Percentiles rank a stretch among this genome's conserved stretches.
Evolutionary conservation across 2,329 filamentous ascomycete genomes (phyloP).

Genomic region (Lasiodiplodia sp.): DNA sequence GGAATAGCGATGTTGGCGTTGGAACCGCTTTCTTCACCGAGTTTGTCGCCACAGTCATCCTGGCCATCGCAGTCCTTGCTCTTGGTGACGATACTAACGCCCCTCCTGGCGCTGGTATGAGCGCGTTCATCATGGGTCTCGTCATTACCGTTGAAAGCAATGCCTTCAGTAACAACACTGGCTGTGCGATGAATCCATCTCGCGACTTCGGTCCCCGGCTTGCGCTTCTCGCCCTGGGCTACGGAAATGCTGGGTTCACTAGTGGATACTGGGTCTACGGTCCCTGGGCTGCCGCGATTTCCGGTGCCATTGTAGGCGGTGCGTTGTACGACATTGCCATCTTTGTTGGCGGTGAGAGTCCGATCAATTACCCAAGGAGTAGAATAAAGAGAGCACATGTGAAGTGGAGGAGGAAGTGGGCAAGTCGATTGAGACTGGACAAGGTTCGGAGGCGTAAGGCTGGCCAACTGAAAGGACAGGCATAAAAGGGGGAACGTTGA

Average conservation of each 20-base stretch:
- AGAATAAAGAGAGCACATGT: slow-evolving; percentile 20
- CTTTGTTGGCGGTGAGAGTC: slow-evolving; percentile 49
- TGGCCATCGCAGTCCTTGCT: slow-evolving; percentile 44
- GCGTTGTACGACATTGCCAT: slow-evolving; percentile 47
- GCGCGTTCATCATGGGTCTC: slow-evolving; percentile 42
- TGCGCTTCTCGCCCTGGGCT: slow-evolving; percentile 43
- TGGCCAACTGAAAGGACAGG: not conserved
- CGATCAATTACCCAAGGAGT: slow-evolving; percentile 40
- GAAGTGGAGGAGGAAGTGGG: slow-evolving; percentile 28
- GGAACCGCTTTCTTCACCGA: slow-evolving; percentile 49
- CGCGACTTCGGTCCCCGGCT: slow-evolving; percentile 47
- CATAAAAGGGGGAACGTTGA: not conserved
- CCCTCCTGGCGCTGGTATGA: slow-evolving; percentile 53
- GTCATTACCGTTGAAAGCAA: slow-evolving; percentile 31
- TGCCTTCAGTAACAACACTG: slow-evolving; percentile 45
- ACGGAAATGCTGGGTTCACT: slow-evolving; percentile 36
- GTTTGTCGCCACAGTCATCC: slow-evolving; percentile 43
- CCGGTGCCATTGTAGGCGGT: slow-evolving; percentile 42
- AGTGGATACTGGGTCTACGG: slow-evolving; percentile 48
- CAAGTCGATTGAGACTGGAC: not conserved
- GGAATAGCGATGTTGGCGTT: slow-evolving; percentile 36
- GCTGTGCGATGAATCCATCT: slow-evolving; percentile 46
- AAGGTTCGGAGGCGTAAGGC: not conserved
- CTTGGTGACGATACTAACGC: slow-evolving; percentile 53
- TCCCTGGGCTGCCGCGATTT: slow-evolving; percentile 45